A percentile compares a stretch with the other conserved stretches of the same genome.
These are phyloP conservation scores for Lolium rigidum DNA, from an alignment of 176 grass and related monocot species.

Conservation along the genomic window DNA sequence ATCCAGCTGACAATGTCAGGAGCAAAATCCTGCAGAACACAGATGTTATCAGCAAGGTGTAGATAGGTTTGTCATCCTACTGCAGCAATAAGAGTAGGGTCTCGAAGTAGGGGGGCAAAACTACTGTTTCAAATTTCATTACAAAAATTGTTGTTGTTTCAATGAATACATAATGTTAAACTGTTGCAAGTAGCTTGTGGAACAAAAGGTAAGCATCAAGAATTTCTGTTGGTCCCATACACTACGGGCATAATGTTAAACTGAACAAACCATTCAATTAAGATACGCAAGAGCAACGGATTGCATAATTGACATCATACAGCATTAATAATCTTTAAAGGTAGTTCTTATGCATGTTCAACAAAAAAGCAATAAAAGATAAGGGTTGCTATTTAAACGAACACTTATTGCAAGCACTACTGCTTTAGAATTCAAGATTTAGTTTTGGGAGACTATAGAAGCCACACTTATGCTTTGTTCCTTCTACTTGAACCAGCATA, in stretches of 20 bases:
- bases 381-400: neutral
- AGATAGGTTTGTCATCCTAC: conserved; percentile 12
- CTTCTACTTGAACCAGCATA: neutral
- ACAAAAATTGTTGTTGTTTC: neutral
- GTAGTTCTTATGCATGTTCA: neutral
- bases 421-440: conserved; percentile 12
- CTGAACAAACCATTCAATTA: neutral
- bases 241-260: neutral
- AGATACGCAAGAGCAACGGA: neutral
- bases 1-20: conserved; percentile 88
- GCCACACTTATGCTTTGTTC: neutral
- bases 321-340: neutral
- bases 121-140: conserved; percentile 2
- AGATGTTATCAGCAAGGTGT: conserved; percentile 13
- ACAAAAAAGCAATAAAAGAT: neutral
- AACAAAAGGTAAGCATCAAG: neutral
- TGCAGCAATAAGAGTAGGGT: neutral
- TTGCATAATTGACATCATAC: neutral
- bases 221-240: neutral
- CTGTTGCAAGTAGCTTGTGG: neutral
- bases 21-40: conserved; percentile 68
- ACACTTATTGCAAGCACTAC: neutral
- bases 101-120: neutral
- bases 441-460: neutral
- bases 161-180: too few species aligned